Evolutionary conservation across 345 rosid species (phyloP).

Genomic region (Hypericum androsaemum): DNA sequence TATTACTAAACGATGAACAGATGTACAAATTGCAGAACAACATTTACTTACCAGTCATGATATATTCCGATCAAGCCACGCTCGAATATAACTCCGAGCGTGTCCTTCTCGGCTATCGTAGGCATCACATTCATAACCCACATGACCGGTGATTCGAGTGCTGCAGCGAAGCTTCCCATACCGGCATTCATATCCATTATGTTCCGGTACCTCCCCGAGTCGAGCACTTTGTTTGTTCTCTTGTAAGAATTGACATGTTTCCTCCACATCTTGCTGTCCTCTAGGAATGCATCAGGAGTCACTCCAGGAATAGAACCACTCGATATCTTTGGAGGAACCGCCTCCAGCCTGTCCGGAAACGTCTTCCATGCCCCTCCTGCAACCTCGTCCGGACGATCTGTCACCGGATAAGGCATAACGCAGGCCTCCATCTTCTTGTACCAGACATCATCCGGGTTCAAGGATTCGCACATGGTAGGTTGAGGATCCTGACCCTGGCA

Average conservation of each 20-base stretch:
- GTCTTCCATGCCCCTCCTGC: conserved; percentile 29
- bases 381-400: conserved; percentile 22
- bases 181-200: conserved; percentile 28
- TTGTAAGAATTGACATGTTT: conserved; percentile 26
- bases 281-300: conserved; percentile 10
- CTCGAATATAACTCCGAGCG: conserved; percentile 21
- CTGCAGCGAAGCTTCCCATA: conserved; percentile 30
- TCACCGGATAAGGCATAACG: conserved; percentile 13
- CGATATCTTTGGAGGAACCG: conserved; percentile 19
- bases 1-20: background rate
- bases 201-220: conserved; percentile 25
- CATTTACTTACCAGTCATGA: conserved; percentile 29
- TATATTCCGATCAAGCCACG: conserved; percentile 28
- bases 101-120: conserved; percentile 21
- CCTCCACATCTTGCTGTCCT: conserved; percentile 17
- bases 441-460: conserved; percentile 24
- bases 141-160: conserved; percentile 19
- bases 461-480: conserved; percentile 18
- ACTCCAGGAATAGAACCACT: conserved; percentile 19
- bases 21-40: background rate
- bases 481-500: conserved; percentile 13
- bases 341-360: conserved; percentile 20
- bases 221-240: conserved; percentile 20
- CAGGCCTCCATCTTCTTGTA: conserved; percentile 24
- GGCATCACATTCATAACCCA: conserved; percentile 33